Conservation (phyloP, 1,139 yeast species). For the Debaryomyces udenii region DNA sequence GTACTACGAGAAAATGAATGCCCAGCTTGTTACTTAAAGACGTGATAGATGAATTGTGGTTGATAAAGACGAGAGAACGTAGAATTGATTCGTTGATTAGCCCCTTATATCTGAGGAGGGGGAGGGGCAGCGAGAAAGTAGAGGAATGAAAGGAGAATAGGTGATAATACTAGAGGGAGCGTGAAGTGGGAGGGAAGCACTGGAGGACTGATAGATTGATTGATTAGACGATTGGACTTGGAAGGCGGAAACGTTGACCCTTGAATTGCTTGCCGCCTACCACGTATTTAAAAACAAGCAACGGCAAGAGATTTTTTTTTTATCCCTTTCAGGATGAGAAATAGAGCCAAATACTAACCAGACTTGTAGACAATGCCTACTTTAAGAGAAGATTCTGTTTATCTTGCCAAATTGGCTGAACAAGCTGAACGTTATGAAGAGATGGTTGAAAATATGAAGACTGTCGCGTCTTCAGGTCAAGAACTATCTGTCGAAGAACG, state of each 20-base stretch:
- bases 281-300: conserved; percentile 7
- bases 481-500: conserved; percentile 98
- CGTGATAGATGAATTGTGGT: conserved; percentile 5
- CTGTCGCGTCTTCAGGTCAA: conserved; percentile 94
- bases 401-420: conserved; percentile 98
- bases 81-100: conserved; percentile 5
- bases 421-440: conserved; percentile 99
- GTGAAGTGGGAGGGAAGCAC: not conserved
- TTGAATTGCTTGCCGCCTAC: conserved; percentile 9
- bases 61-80: not conserved
- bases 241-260: conserved; percentile 1
- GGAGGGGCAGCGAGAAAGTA: not conserved
- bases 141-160: not conserved
- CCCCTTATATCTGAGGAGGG: conserved; percentile 6
- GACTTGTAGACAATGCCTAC: conserved; percentile 56
- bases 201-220: conserved; percentile 3
- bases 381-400: conserved; percentile 97
- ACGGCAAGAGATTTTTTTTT: not conserved
- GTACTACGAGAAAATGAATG: not conserved
- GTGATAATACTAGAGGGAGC: not conserved
- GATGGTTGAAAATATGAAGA: conserved; percentile 98
- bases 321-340: not conserved
- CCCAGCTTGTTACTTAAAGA: conserved; percentile 1
- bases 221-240: conserved; percentile 1
- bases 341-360: conserved; percentile 3